Percentiles rank a stretch among this genome's conserved stretches.
These are phyloP conservation scores for Aspergillus pseudoglaucus DNA, from an alignment of 2,329 filamentous ascomycete species.

Conservation along the genomic window DNA sequence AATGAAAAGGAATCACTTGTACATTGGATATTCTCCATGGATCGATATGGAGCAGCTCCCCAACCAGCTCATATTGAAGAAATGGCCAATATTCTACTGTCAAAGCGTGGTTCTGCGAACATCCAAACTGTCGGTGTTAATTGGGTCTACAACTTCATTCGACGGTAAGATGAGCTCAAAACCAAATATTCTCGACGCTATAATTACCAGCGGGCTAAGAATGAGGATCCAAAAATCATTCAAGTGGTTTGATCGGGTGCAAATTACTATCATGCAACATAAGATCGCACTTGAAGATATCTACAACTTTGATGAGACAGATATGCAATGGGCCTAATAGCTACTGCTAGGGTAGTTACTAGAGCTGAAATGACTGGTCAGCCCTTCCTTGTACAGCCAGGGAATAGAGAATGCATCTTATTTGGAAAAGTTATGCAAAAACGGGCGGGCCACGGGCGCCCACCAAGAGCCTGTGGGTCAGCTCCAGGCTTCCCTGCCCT, in stretches of 20 bases:
- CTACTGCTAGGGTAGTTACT: neutral
- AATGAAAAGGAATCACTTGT: neutral
- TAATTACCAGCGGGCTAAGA: conserved; percentile 1
- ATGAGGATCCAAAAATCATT: conserved; percentile 1
- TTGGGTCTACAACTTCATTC: conserved; percentile 2
- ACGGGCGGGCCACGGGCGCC: no score
- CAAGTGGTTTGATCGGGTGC: conserved; percentile 6
- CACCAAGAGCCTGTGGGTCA: no score
- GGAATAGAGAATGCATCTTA: neutral
- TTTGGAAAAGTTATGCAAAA: no score
- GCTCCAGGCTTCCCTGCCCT: no score
- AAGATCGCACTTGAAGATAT: neutral
- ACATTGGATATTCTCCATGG: no score
- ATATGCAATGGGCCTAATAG: neutral
- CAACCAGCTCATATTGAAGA: neutral
- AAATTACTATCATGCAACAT: conserved; percentile 6
- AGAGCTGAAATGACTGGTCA: neutral
- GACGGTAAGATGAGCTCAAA: neutral
- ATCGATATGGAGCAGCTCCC: neutral
- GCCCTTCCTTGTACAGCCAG: neutral
- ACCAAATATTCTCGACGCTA: neutral
- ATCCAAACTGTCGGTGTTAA: conserved; percentile 2
- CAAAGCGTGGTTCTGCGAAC: neutral
- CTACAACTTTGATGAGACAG: neutral
- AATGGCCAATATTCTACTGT: conserved; percentile 4